phyloP scores from a whole-genome alignment of 2,329 filamentous ascomycete species.

The Bipolaris zeicola region DNA sequence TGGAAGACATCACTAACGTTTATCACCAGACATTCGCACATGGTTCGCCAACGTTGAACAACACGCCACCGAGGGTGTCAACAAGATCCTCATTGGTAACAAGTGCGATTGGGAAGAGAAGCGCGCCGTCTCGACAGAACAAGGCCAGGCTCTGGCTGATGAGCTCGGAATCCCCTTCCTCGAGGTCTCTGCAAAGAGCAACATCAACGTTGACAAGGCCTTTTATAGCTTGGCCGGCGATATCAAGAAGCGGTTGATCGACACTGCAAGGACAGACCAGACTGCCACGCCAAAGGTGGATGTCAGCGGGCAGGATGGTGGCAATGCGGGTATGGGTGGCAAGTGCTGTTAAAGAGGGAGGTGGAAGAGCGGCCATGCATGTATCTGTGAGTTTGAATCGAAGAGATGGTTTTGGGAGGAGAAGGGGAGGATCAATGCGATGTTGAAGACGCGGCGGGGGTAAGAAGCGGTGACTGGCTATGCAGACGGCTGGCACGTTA shows the following conservation, averaged over 20 bases:
- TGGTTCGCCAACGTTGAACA: constrained; percentile 99
- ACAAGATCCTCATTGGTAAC: constrained; percentile 99
- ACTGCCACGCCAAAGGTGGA: constrained; percentile 38
- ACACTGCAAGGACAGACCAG: constrained; percentile 77
- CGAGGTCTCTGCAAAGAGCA: constrained; percentile 97
- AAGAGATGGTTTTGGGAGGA: background rate
- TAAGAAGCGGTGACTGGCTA: constrained; percentile 1
- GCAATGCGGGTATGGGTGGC: constrained; percentile 42
- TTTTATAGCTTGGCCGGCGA: constrained; percentile 94
- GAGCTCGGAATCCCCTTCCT: constrained; percentile 98
- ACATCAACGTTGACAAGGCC: constrained; percentile 99
- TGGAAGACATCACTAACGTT: constrained; percentile 18
- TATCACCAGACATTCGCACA: constrained; percentile 82
- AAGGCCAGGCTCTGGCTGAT: constrained; percentile 90
- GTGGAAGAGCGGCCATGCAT: background rate
- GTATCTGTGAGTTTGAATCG: background rate
- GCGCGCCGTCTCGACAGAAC: constrained; percentile 88
- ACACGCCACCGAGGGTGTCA: constrained; percentile 97
- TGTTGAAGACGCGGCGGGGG: background rate
- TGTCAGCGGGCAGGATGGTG: constrained; percentile 36
- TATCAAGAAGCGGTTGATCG: constrained; percentile 98
- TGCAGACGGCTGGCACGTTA: background rate
- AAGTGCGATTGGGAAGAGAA: constrained; percentile 99
- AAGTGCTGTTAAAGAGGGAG: constrained; percentile 45
- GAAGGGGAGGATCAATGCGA: background rate